A percentile compares a stretch with the other conserved stretches of the same genome.
Evolutionary conservation across 495 filamentous ascomycete species (phyloP).

Genomic region (Penicillium flavigenum): DNA sequence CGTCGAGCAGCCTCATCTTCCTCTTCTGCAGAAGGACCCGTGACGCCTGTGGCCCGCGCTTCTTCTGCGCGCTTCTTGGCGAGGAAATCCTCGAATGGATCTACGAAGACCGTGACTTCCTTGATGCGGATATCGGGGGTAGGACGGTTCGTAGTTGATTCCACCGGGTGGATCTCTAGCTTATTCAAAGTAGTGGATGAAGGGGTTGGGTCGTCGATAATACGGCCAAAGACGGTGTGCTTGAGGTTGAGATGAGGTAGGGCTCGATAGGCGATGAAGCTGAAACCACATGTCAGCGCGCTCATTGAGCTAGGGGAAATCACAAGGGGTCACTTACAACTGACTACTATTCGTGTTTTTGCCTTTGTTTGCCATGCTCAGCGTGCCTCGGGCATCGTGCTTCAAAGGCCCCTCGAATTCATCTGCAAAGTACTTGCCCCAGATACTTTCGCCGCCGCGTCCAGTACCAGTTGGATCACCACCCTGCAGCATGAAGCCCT

Average conservation of each 20-base stretch:
- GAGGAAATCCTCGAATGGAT: constrained; percentile 91
- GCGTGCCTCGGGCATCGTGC: constrained; percentile 73
- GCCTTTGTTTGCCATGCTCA: constrained; percentile 98
- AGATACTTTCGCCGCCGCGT: constrained; percentile 79
- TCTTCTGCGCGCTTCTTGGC: constrained; percentile 54
- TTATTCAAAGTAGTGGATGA: constrained; percentile 57
- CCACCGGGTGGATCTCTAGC: constrained; percentile 70
- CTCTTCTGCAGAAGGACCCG: constrained; percentile 35
- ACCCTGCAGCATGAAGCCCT: constrained; percentile 97
- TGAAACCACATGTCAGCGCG: constrained; percentile 21
- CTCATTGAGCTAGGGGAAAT: neutral
- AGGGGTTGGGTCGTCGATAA: constrained; percentile 72
- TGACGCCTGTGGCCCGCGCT: constrained; percentile 38
- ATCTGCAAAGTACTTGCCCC: constrained; percentile 89
- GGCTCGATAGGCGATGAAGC: constrained; percentile 83
- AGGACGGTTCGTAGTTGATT: constrained; percentile 67
- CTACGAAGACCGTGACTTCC: constrained; percentile 83
- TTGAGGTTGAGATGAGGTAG: constrained; percentile 85
- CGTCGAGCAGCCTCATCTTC: constrained; percentile 48
- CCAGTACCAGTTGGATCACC: constrained; percentile 72
- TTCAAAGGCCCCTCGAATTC: constrained; percentile 86
- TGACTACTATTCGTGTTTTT: constrained; percentile 95
- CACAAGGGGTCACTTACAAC: constrained; percentile 52
- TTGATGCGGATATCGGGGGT: constrained; percentile 72
- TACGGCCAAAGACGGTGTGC: constrained; percentile 90